These are phyloP conservation scores for Microcyclosporella mali DNA, from an alignment of 2,329 filamentous ascomycete species.

Conservation along the genomic window DNA sequence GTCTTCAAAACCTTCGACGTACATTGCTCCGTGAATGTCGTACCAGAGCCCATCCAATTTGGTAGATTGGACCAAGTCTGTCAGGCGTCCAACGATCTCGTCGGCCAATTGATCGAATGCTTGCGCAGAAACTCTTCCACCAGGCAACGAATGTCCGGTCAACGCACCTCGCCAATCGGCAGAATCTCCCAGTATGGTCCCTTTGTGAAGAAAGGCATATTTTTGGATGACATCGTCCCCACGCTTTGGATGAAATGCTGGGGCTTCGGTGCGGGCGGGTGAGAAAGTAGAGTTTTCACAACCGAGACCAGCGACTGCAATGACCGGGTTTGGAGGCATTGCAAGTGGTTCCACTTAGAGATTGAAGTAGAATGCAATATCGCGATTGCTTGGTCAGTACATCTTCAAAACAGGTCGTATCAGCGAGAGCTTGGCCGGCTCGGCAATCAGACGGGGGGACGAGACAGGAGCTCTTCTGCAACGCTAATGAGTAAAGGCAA, in stretches of 20 bases:
- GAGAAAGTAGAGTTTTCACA: slow-evolving; percentile 15
- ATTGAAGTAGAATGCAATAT: no score
- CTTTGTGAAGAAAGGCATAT: slow-evolving; percentile 9
- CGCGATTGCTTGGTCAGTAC: no score
- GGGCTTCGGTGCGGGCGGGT: slow-evolving; percentile 8
- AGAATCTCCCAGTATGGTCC: slow-evolving; percentile 7
- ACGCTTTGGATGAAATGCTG: slow-evolving; percentile 12
- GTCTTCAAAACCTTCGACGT: slow-evolving; percentile 16
- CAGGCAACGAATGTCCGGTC: slow-evolving; percentile 15
- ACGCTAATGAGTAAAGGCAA: no score
- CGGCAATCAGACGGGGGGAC: no score
- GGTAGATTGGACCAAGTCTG: neutral
- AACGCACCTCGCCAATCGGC: slow-evolving; percentile 15
- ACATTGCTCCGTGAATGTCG: slow-evolving; percentile 21
- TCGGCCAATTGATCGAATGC: slow-evolving; percentile 15
- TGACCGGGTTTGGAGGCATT: slow-evolving; percentile 5
- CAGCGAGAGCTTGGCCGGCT: no score
- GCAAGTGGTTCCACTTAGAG: no score
- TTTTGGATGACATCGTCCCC: slow-evolving; percentile 7
- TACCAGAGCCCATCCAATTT: slow-evolving; percentile 17
- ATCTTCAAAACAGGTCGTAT: no score
- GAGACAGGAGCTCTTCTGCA: no score
- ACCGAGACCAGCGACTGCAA: slow-evolving; percentile 13
- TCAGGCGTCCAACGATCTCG: slow-evolving; percentile 11
- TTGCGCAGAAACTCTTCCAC: slow-evolving; percentile 14